Evolutionary conservation across 106 monocot species (phyloP).

Genomic region (Cymbidium sinense): DNA sequence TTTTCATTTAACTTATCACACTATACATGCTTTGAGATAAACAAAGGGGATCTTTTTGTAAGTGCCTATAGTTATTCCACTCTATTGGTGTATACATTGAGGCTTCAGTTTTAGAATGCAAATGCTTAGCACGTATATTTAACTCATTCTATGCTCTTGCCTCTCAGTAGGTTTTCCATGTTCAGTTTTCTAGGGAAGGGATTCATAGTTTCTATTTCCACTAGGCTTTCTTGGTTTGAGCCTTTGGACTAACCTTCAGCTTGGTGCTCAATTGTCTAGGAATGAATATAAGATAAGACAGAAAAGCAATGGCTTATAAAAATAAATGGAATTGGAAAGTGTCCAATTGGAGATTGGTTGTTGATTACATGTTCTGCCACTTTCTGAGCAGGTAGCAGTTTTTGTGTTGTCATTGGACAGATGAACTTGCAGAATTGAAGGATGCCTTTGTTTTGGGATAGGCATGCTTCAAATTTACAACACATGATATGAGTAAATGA

Average conservation of each 20-base stretch:
- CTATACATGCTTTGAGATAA: too few species aligned
- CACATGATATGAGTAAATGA: background rate
- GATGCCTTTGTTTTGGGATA: background rate
- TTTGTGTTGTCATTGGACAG: background rate
- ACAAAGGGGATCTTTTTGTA: too few species aligned
- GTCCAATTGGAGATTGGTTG: background rate
- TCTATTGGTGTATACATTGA: too few species aligned
- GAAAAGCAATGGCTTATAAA: background rate
- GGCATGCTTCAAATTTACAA: background rate
- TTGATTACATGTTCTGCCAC: background rate
- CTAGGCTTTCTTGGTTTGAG: background rate
- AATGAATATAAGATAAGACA: background rate
- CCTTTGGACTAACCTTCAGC: background rate
- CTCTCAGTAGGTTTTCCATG: background rate
- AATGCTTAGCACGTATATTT: too few species aligned
- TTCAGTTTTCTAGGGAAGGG: background rate
- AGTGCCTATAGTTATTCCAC: too few species aligned
- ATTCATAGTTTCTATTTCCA: background rate
- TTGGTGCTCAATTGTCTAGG: background rate
- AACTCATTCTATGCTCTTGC: background rate
- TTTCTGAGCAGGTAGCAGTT: background rate
- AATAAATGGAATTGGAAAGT: background rate
- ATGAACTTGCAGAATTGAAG: background rate
- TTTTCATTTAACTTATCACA: too few species aligned
- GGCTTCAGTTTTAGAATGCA: too few species aligned